Evolutionary conservation across 805 yeast genomes (phyloP), one percentile per base, ranked within the genome.

Genomic region (Candida arabinofermentans): DNA sequence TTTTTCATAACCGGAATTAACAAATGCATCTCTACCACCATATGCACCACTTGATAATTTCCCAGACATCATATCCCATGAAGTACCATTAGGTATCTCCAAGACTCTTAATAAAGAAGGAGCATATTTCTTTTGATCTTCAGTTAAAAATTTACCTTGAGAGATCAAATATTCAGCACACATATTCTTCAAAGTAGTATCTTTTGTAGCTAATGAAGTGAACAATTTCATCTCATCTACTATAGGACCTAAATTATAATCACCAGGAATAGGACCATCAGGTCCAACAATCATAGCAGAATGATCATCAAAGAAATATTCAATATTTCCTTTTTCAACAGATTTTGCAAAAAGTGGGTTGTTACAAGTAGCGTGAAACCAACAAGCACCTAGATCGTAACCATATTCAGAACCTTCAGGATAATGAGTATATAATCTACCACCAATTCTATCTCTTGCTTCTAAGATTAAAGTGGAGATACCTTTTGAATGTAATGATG

Each of bases 361-460:
- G 39, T 65, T 62, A 24, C 69, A 57, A 8, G 71, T 58, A 27
- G 74, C 75, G 49, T 75, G 81, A 51, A 72, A 75, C 81, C 81
- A 75, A 10, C 76, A 65, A 2, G 77, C 79, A 2, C 81, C 81
- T 16, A 74, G 46, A 52, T 75, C 81, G 46, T 72, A 72, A 9
- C 47, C 48, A 18, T 52, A 40, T 8, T 46, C 16, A 1, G 61
- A 51, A 7, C 40, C 51, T 29, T 50, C 24, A 37, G 57, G 53
- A 8, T 62, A 48, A 13, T 59, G 54, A 8, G 63, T 61, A 41
- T 59, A 47, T 16, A 72, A 54, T 45, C 79, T 54, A 5, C 79
- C 79, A 13, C 77, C 79, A 23, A 71, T 53, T 39, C 71, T 55
- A 48, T 66, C 67, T 42, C 75, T 67, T 4, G 75, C 75, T 49